These are phyloP conservation scores for Metschnikowia colocasiae DNA, from an alignment of 805 yeast genomes.

Conservation along the genomic window DNA sequence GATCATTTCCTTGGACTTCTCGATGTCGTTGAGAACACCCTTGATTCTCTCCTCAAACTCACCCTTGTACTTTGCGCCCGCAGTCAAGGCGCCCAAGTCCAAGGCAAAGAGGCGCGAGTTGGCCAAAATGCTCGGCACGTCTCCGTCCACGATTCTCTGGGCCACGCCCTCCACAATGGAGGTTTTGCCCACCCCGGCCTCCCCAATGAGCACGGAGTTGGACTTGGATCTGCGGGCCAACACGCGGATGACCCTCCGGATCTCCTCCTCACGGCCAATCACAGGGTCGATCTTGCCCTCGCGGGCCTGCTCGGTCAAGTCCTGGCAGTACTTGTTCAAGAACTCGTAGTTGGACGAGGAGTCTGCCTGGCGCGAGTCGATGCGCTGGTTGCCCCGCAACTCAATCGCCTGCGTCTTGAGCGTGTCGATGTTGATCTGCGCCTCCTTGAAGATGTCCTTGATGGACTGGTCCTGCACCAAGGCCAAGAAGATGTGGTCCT, in stretches of 20 bases:
- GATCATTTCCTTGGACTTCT: constrained; percentile 79
- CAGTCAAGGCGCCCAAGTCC: constrained; percentile 94
- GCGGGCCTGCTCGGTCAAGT: constrained; percentile 89
- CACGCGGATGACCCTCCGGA: constrained; percentile 89
- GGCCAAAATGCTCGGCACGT: constrained; percentile 85
- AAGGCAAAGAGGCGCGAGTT: constrained; percentile 79
- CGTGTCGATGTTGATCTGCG: constrained; percentile 62
- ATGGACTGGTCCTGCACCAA: constrained; percentile 74
- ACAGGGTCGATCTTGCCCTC: constrained; percentile 97
- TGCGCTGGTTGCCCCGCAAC: constrained; percentile 85
- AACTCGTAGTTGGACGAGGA: constrained; percentile 82
- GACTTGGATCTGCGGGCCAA: constrained; percentile 96
- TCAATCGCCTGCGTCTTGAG: constrained; percentile 73
- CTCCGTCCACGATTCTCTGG: constrained; percentile 91
- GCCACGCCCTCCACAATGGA: constrained; percentile 98
- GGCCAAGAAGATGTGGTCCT: constrained; percentile 87
- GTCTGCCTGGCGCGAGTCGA: constrained; percentile 92
- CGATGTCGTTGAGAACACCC: constrained; percentile 93
- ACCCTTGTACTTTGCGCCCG: constrained; percentile 98
- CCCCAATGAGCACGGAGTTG: constrained; percentile 95
- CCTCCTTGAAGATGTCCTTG: constrained; percentile 68
- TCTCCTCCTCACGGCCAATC: constrained; percentile 98
- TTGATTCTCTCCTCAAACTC: constrained; percentile 97
- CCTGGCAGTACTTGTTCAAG: constrained; percentile 84
- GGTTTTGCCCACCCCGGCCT: constrained; percentile 99